Conservation (phyloP, 2,329 filamentous ascomycete species). For the Microdochium bolleyi region DNA sequence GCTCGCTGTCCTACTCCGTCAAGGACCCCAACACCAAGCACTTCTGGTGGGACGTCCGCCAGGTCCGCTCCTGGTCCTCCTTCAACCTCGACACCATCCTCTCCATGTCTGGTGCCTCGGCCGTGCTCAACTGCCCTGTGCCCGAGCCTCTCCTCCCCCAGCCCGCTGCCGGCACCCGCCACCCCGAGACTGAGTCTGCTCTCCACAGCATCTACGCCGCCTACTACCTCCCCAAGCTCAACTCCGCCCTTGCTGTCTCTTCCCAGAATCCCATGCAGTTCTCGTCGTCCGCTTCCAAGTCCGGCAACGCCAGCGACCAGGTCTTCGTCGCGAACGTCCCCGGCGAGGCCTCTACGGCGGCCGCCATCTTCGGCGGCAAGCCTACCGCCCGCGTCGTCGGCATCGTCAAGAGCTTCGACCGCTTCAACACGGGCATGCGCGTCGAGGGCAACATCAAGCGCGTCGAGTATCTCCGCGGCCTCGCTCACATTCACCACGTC, state of each 20-base stretch:
- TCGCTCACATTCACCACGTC: slow-evolving; percentile 77
- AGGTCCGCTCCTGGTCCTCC: slow-evolving; percentile 72
- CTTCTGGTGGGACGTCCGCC: slow-evolving; percentile 95
- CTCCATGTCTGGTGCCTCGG: slow-evolving; percentile 62
- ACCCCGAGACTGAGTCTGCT: slow-evolving; percentile 70
- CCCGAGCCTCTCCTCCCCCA: slow-evolving; percentile 52
- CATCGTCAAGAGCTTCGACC: slow-evolving; percentile 84
- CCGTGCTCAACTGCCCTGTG: slow-evolving; percentile 64
- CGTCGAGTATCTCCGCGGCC: slow-evolving; percentile 80
- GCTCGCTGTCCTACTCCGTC: slow-evolving; percentile 63
- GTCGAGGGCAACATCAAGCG: slow-evolving; percentile 76
- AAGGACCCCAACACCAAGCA: slow-evolving; percentile 65
- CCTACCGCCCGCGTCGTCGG: slow-evolving; percentile 42
- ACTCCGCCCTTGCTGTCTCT: slow-evolving; percentile 71
- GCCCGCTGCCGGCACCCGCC: slow-evolving; percentile 48
- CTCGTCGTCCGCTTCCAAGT: slow-evolving; percentile 21
- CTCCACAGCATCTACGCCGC: slow-evolving; percentile 69
- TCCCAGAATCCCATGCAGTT: slow-evolving; percentile 56
- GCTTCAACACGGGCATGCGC: slow-evolving; percentile 94
- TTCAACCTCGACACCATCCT: slow-evolving; percentile 70
- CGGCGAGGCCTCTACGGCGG: slow-evolving; percentile 47
- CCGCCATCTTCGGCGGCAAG: slow-evolving; percentile 39
- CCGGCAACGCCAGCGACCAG: slow-evolving; percentile 36
- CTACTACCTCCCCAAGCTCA: slow-evolving; percentile 81
- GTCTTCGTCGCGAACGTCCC: slow-evolving; percentile 59